These are phyloP conservation scores for Neofusicoccum parvum DNA, from an alignment of 2,329 filamentous ascomycete genomes.

Conservation along the genomic window DNA sequence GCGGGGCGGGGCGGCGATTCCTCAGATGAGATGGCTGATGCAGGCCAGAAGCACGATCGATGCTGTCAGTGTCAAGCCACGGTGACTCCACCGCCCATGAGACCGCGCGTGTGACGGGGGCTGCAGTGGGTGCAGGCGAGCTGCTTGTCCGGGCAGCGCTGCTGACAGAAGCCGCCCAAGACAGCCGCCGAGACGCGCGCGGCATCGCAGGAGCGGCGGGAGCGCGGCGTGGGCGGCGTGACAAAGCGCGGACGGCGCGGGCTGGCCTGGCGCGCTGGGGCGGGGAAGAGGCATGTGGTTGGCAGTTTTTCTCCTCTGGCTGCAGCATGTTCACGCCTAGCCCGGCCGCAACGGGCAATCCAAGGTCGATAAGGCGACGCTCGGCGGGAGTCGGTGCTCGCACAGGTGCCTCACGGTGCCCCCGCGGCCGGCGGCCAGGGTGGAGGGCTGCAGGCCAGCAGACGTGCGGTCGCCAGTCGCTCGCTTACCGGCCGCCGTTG, in stretches of 20 bases:
- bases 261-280: neutral
- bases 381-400: constrained; percentile 14
- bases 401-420: neutral
- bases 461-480: neutral
- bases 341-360: neutral
- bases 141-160: neutral
- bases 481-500: constrained; percentile 15
- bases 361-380: neutral
- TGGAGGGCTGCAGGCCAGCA: neutral
- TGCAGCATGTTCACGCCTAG: neutral
- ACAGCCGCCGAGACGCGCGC: neutral
- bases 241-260: neutral
- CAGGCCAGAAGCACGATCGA: constrained; percentile 3
- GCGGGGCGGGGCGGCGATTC: neutral
- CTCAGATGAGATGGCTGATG: neutral
- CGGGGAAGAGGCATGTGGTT: neutral
- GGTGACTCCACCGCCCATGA: constrained; percentile 1
- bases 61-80: constrained; percentile 19
- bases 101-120: constrained; percentile 2
- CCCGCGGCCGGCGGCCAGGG: neutral
- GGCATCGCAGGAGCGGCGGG: neutral
- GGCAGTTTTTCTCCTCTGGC: neutral
- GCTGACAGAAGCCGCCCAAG: constrained; percentile 3
- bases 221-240: neutral
- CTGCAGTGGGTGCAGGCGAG: constrained; percentile 1